A percentile compares a stretch with the other conserved stretches of the same genome.
Conservation (phyloP, 1,284 basidiomycete species). For the Hemileia vastatrix region DNA sequence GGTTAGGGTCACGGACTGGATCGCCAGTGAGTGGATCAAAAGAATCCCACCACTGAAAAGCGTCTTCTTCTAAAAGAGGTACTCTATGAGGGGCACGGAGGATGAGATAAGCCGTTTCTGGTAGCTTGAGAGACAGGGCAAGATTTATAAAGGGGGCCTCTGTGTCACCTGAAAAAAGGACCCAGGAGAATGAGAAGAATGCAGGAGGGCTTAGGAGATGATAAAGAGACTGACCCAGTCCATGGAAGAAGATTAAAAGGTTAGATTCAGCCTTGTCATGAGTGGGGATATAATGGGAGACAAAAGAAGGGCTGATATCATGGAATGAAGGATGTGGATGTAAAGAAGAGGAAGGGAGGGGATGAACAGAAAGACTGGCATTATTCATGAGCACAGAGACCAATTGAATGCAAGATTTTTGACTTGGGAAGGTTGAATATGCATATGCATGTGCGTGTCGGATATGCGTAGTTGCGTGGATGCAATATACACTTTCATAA, state of each 20-base stretch:
- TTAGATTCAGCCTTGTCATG: constrained; percentile 78
- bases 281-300: constrained; percentile 53
- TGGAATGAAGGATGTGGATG: neutral
- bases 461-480: too few relatives aligned
- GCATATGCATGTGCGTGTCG: too few relatives aligned
- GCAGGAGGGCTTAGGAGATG: neutral
- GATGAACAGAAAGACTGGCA: too few relatives aligned
- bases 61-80: constrained; percentile 63
- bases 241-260: constrained; percentile 72
- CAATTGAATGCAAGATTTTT: too few relatives aligned
- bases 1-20: constrained; percentile 59
- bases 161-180: constrained; percentile 58
- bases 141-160: constrained; percentile 65
- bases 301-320: neutral
- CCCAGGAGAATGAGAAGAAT: neutral
- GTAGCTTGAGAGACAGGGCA: constrained; percentile 63
- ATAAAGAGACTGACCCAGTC: constrained; percentile 56
- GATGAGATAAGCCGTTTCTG: constrained; percentile 72
- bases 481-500: too few relatives aligned
- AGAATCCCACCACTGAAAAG: constrained; percentile 78
- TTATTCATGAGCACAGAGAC: too few relatives aligned
- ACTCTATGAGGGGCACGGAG: constrained; percentile 70
- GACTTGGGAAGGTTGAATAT: too few relatives aligned
- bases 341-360: too few relatives aligned
- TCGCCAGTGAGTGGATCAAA: constrained; percentile 67